Evolutionary conservation across 345 rosid genomes (phyloP), one percentile per base, ranked within the genome.

Genomic region (Salix brachista): DNA sequence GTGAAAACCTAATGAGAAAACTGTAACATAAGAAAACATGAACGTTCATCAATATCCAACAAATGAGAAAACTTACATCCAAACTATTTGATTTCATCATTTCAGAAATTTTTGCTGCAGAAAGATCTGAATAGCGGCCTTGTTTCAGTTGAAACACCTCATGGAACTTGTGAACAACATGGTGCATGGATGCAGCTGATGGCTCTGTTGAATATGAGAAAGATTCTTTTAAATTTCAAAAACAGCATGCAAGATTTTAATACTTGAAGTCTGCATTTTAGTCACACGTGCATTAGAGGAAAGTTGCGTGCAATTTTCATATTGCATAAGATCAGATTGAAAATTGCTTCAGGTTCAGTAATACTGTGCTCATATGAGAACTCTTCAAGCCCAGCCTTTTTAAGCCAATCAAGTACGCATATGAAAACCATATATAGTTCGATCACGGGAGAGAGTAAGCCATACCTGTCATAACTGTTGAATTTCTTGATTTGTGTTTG

Each of bases 91-190:
- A 88, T 81, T 87, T 91, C 95, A 92, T 87, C 93, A 94, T 93
- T 84, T 94, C 98, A 19, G 97, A 82, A 71, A 96, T 88, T 82
- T 91, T 91, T 39, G 97, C 85, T 2, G 92, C 89, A 17, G 96
- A 87, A 82, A 93, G 91, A 82, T 96, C 96, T 1, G 88, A 82
- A 75, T 91, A 91, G 32, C 90, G 82, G n/a, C 92, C 99, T 42
- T 91, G 98, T 87, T 89, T 94, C 82, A 94, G 75, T 75, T 90
- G 98, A 79, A 93, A 91, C 74, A 91, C 97, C 77, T 96, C 98
- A 25, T 92, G 95, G 83, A 96, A 90, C 80, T 87, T 94, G 71
- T 90, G 94, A 25, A 97, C 97, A 80, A 73, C 85, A 77, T 83
- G 91, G 76, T 88, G 90, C 84, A 82, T 75, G 72, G 74, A 71